Base-by-base conservation (phyloP, 106 monocot genomes). In the Hemerocallis citrina region DNA sequence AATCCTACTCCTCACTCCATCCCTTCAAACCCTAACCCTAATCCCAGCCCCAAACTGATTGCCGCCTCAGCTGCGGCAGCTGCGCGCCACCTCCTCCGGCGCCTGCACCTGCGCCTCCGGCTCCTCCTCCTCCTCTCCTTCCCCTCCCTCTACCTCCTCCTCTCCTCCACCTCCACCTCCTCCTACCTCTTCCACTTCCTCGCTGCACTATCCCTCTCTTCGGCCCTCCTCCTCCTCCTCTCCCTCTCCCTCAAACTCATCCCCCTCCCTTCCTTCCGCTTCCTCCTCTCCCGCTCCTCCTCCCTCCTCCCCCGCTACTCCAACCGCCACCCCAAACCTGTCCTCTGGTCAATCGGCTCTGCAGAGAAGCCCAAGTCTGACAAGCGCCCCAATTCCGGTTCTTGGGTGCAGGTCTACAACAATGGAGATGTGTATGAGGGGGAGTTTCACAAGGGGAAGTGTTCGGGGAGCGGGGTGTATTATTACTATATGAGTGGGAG, bases 401-500 rank as follows among this genome's bases (percentile, higher is more conserved):
- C 34, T 17, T 76, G 71, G 58, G 82, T 83, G 35, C 83, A 96
- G 71, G 81, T 76, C 7, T 96, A 87, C 67, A 81, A 77, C 70
- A 89, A 95, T 21, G 94, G 94, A 0, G 94, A 95, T 64, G 83
- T 89, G 17, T 95, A 80, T 62, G 94, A 95, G 76, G 94, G 94
- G 10, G 89, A 95, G 63, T 83, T 86, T 55, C 81, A 86, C 40
- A 39, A 60, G 44, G 89, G 94, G 14, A 83, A 78, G 71, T 83
- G 79, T 55, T 86, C 89, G 1, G 94, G 89, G 29, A 89, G 89
- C 29, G 94, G 94, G 48, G 94, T 95, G 7, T 95, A 95, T 71
- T 84, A 95, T 55, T 95, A 95, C 50, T 89, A 86, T 70, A 85
- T 95, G 94, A 95, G 94, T 44, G 94, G 94, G 64, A 75, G 89